phyloP scores from a whole-genome alignment of 805 yeast species.

The Candida maesae region DNA sequence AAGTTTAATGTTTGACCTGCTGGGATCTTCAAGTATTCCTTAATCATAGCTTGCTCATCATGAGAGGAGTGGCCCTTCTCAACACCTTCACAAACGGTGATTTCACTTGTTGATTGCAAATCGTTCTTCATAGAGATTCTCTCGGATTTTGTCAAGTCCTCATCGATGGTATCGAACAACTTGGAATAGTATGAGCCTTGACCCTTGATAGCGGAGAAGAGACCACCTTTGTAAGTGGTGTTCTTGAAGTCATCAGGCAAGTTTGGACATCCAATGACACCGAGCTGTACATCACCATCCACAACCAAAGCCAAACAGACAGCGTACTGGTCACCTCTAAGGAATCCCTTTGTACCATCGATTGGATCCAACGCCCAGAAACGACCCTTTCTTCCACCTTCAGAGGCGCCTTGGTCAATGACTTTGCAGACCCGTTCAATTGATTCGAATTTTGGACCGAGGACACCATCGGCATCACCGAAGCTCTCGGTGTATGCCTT shows the following conservation, averaged over 20 bases:
- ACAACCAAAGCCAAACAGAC: conserved; percentile 89
- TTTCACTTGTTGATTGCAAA: conserved; percentile 39
- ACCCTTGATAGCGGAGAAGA: conserved; percentile 66
- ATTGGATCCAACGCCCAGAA: conserved; percentile 98
- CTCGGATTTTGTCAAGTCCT: conserved; percentile 30
- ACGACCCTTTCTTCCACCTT: conserved; percentile 77
- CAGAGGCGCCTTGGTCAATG: conserved; percentile 75
- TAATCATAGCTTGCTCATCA: conserved; percentile 76
- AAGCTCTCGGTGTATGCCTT: conserved; percentile 32
- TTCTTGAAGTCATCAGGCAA: conserved; percentile 42
- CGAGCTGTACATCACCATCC: conserved; percentile 80
- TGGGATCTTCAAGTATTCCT: conserved; percentile 55
- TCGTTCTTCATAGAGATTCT: conserved; percentile 52
- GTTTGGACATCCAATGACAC: conserved; percentile 97
- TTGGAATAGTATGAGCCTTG: conserved; percentile 54
- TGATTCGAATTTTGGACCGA: conserved; percentile 38
- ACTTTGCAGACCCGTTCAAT: conserved; percentile 52
- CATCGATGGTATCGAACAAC: conserved; percentile 33
- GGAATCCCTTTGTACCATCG: conserved; percentile 96
- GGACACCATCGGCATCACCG: conserved; percentile 10
- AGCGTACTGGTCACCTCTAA: conserved; percentile 95
- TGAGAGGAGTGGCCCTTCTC: conserved; percentile 95
- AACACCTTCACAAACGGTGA: conserved; percentile 86
- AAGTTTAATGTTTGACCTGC: conserved; percentile 63
- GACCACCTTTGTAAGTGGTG: conserved; percentile 56